Base-by-base conservation (phyloP, 176 grass and related monocot genomes). In the Puccinellia tenuiflora region DNA sequence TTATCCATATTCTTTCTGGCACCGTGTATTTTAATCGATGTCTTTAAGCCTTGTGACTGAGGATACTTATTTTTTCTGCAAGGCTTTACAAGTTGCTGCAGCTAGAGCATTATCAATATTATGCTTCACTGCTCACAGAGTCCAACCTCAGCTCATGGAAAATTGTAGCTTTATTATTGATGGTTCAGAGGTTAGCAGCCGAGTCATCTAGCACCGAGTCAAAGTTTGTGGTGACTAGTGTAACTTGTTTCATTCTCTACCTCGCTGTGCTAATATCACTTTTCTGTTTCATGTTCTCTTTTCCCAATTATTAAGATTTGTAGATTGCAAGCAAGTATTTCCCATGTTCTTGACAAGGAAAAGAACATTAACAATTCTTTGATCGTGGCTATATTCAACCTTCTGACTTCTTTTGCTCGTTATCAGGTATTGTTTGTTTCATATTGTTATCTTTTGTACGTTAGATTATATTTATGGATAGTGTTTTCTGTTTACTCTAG, bases 11-110 rank as follows among this genome's bases (percentile, higher is more conserved):
- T 57, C 17, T 65, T 82, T 79, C 39, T 81, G 33, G 3, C 38
- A 7, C 12, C 2, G 1, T n/a, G 8, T 79, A 61, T 80, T 45
- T 50, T 76, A 28, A 31, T 85, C 73, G 51, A 50, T 87, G 15
- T 35, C 21, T 71, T 73, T 62, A 66, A 74, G 66, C n/a, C n/a
- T 42, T 73, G 56, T 73, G 38, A 39, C 59, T 69, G 2, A 64
- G 30, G 45, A 54, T 63, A 54, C 46, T 74, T 54, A 37, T 88
- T 74, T 85, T 16, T 62, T 84, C 76, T 0, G 28, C 76, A 86
- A 97, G 95, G 90, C 54, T 69, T 85, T 95, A 83, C 96, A 98
- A 91, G 30, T 80, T 52, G 88, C 84, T 86, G 85, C 96, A 6
- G 72, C 85, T 69, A 88, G 85, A 93, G 79, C 77, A 77, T 82